Conservation (phyloP, 2,329 filamentous ascomycete genomes). For the Cordyceps militaris region DNA sequence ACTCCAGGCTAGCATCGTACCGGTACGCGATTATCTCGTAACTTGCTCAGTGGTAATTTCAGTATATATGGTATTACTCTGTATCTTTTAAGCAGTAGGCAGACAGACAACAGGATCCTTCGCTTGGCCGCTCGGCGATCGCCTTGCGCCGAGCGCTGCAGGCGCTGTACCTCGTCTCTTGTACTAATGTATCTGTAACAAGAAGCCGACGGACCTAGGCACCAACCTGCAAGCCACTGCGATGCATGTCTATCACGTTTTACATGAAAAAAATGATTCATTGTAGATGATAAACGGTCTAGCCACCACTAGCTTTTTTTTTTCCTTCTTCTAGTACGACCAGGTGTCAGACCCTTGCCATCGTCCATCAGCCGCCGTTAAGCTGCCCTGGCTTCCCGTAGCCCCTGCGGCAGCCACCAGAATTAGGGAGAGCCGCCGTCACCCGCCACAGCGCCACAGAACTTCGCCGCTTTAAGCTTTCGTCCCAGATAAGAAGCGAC, state of each 20-base stretch:
- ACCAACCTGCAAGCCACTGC: neutral
- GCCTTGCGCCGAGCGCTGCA: neutral
- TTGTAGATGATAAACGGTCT: no score
- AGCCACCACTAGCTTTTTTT: neutral
- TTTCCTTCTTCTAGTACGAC: neutral
- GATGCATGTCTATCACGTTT: neutral
- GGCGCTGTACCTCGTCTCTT: neutral
- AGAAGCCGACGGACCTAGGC: no score
- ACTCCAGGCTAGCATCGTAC: no score
- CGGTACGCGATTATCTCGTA: no score
- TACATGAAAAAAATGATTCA: neutral
- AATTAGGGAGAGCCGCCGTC: neutral
- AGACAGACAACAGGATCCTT: neutral
- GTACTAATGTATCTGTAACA: neutral
- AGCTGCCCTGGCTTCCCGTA: neutral
- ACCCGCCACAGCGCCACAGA: conserved; percentile 1
- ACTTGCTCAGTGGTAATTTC: no score
- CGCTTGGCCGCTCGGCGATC: neutral
- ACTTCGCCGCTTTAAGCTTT: conserved; percentile 8
- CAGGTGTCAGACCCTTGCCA: neutral
- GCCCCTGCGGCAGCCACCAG: neutral
- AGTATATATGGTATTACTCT: no score
- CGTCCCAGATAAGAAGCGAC: neutral
- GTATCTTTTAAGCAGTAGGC: neutral
- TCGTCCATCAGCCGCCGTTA: neutral